Percentiles rank a stretch among this genome's conserved stretches.
phyloP scores from a whole-genome alignment of 129 eudicot genomes.

The Artemisia tridentata region DNA sequence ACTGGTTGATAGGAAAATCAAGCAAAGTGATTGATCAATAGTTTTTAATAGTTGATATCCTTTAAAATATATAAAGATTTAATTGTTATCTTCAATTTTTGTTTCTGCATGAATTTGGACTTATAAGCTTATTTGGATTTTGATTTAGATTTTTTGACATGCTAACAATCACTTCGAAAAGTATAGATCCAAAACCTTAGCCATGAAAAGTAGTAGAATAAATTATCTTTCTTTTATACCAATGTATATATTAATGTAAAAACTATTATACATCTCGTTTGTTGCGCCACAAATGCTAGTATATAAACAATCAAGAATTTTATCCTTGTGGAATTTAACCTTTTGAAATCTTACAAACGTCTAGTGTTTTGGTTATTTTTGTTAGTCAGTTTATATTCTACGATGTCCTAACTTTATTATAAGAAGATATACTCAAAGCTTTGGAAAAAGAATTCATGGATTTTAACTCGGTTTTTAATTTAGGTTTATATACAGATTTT shows the following conservation, averaged over 20 bases:
- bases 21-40: no score
- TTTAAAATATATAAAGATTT: no score
- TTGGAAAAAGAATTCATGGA: slow-evolving; percentile 42
- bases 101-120: not conserved
- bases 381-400: not conserved
- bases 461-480: slow-evolving; percentile 35
- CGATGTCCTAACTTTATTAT: not conserved
- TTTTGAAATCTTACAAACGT: slow-evolving; percentile 8
- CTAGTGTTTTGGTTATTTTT: not conserved
- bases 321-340: slow-evolving; percentile 5
- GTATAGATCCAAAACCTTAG: not conserved
- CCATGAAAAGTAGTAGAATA: not conserved
- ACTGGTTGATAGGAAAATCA: no score
- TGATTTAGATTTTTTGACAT: no score
- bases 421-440: not conserved
- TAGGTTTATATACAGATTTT: slow-evolving; percentile 31
- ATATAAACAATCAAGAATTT: slow-evolving; percentile 18
- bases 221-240: not conserved
- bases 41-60: no score
- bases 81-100: not conserved
- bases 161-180: no score
- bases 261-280: slow-evolving; percentile 20
- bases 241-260: not conserved
- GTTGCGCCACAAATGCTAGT: slow-evolving; percentile 30
- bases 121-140: no score